phyloP scores from a whole-genome alignment of 2,329 filamentous ascomycete species.

The Aspergillus fructus region DNA sequence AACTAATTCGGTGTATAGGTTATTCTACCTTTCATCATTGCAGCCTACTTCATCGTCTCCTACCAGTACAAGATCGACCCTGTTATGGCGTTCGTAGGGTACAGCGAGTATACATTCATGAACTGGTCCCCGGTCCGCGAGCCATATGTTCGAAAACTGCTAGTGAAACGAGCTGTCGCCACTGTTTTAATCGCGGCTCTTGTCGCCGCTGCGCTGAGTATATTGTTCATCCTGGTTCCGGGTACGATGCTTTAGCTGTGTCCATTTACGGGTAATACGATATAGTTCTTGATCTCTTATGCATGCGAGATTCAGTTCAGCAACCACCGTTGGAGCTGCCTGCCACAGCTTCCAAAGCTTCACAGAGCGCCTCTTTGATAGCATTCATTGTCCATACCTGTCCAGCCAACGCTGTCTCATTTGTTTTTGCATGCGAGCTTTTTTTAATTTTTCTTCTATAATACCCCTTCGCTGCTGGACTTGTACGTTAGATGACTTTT shows the following conservation, averaged over 20 bases:
- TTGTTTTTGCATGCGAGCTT: conserved; percentile 21
- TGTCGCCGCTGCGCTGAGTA: conserved; percentile 76
- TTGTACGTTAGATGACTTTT: conserved; percentile 30
- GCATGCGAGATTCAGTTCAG: neutral
- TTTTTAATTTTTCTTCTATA: conserved; percentile 21
- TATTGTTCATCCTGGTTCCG: conserved; percentile 92
- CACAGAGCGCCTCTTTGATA: no score
- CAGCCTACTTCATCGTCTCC: conserved; percentile 82
- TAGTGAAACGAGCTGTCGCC: conserved; percentile 79
- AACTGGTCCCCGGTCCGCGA: conserved; percentile 85
- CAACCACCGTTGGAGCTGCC: neutral
- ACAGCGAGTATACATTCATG: conserved; percentile 96
- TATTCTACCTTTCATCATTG: conserved; percentile 88
- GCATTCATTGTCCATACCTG: conserved; percentile 6
- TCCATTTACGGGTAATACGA: neutral
- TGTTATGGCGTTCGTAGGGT: conserved; percentile 80
- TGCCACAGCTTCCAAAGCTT: neutral
- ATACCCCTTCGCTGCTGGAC: conserved; percentile 34
- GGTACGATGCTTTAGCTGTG: conserved; percentile 56
- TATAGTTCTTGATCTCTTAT: neutral
- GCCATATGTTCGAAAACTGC: conserved; percentile 82
- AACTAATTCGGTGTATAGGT: conserved; percentile 51
- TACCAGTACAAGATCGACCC: conserved; percentile 97
- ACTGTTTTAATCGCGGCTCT: conserved; percentile 73
- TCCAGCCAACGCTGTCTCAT: neutral